phyloP scores from a whole-genome alignment of 1,284 basidiomycete species.

The Melampsora americana region DNA sequence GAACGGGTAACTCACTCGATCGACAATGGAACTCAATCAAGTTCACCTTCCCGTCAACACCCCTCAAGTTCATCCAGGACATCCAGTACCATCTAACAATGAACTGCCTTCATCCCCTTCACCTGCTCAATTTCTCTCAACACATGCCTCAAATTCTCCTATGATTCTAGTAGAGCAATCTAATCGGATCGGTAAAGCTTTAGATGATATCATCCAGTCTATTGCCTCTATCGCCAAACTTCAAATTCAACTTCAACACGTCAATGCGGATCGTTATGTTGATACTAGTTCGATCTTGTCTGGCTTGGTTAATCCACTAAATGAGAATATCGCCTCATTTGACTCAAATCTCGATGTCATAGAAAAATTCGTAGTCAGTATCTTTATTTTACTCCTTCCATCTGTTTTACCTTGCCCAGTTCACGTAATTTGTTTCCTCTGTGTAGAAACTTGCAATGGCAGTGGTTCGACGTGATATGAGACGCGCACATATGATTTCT shows the following conservation, averaged over 20 bases:
- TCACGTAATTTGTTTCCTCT: neutral
- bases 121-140: neutral
- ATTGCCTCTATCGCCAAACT: neutral
- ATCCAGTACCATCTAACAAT: too few species aligned
- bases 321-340: neutral
- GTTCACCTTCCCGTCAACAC: too few species aligned
- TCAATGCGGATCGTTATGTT: neutral
- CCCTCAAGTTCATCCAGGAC: too few species aligned
- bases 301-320: neutral
- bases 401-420: neutral
- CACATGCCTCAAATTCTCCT: neutral
- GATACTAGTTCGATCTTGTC: neutral
- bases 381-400: neutral
- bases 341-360: constrained; percentile 2
- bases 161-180: constrained; percentile 1
- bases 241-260: neutral
- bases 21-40: too few species aligned
- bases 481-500: neutral
- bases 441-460: neutral
- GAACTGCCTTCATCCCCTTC: too few species aligned
- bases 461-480: constrained; percentile 7
- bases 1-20: too few species aligned
- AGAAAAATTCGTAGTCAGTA: constrained; percentile 4
- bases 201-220: constrained; percentile 1
- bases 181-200: neutral